Percentiles rank a stretch among this genome's conserved stretches.
Evolutionary conservation across 1,139 yeast genomes (phyloP).

Genomic region (Yamadazyma spencermartinsiae): DNA sequence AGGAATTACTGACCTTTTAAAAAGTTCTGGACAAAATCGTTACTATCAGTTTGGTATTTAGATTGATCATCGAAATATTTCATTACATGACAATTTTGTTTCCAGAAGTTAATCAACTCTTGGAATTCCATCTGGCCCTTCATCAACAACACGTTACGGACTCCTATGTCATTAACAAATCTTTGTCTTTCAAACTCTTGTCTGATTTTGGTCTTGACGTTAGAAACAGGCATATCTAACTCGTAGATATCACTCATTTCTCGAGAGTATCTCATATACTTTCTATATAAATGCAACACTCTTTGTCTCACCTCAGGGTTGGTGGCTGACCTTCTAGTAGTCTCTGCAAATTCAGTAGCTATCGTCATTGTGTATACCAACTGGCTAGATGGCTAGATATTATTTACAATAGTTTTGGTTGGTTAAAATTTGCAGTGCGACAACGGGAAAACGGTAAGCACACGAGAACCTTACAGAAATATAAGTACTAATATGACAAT

Average conservation of each 20-base stretch:
- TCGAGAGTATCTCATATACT: constrained; percentile 63
- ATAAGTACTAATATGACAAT: too few relatives aligned
- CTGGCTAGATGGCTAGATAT: constrained; percentile 6
- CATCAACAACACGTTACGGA: constrained; percentile 67
- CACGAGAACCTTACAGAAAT: too few relatives aligned
- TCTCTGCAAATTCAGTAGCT: constrained; percentile 83
- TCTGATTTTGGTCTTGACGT: constrained; percentile 79
- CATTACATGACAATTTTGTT: constrained; percentile 83
- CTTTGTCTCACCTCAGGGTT: constrained; percentile 63
- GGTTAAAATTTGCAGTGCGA: constrained; percentile 9
- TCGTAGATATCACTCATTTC: constrained; percentile 72
- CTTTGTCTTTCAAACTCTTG: constrained; percentile 88
- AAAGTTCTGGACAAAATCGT: constrained; percentile 69
- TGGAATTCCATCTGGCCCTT: constrained; percentile 93
- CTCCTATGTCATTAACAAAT: constrained; percentile 64
- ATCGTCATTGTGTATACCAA: constrained; percentile 45
- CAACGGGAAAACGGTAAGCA: not conserved
- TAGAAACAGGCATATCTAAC: constrained; percentile 80
- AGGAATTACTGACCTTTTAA: constrained; percentile 59
- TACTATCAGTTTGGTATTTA: constrained; percentile 47
- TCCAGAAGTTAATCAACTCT: constrained; percentile 88
- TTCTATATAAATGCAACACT: constrained; percentile 71
- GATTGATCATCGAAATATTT: constrained; percentile 75
- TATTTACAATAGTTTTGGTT: constrained; percentile 17
- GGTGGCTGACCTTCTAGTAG: constrained; percentile 68